Conservation (phyloP, 1,284 basidiomycete species). For the Ganoderma resinaceum region DNA sequence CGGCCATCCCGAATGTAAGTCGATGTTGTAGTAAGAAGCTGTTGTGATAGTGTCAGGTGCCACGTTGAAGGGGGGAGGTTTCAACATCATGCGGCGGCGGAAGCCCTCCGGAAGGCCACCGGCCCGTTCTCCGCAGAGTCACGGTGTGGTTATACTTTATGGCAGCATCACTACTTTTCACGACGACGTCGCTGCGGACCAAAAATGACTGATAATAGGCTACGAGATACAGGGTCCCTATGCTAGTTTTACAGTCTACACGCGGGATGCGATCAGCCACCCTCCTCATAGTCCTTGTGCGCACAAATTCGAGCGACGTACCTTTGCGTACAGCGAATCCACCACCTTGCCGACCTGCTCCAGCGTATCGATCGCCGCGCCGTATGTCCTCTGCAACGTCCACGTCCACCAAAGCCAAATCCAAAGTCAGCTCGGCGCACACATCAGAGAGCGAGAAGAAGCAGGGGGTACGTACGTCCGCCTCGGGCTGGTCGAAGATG, state of each 20-base stretch:
- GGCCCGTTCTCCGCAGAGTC: background rate
- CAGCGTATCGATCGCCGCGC: conserved; percentile 87
- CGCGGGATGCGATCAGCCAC: background rate
- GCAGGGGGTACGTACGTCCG: conserved; percentile 77
- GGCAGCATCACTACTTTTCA: background rate
- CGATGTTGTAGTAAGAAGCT: no score
- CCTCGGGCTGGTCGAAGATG: conserved; percentile 86
- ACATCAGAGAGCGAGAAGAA: background rate
- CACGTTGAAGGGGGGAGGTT: no score
- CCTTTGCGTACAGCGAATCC: conserved; percentile 80
- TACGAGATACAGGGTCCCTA: background rate
- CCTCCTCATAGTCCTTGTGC: no score
- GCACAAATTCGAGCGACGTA: background rate
- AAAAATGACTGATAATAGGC: background rate
- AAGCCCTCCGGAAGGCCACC: background rate
- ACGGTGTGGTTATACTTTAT: background rate
- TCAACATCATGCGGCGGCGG: no score
- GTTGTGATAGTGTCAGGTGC: no score
- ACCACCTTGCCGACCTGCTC: conserved; percentile 93
- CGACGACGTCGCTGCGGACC: background rate
- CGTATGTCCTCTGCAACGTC: conserved; percentile 76
- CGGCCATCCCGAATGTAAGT: no score
- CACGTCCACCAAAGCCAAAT: no score
- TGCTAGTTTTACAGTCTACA: conserved; percentile 21
- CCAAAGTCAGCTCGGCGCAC: background rate